Conservation (phyloP, 257 asterid species). For the Coffea eugenioides region DNA sequence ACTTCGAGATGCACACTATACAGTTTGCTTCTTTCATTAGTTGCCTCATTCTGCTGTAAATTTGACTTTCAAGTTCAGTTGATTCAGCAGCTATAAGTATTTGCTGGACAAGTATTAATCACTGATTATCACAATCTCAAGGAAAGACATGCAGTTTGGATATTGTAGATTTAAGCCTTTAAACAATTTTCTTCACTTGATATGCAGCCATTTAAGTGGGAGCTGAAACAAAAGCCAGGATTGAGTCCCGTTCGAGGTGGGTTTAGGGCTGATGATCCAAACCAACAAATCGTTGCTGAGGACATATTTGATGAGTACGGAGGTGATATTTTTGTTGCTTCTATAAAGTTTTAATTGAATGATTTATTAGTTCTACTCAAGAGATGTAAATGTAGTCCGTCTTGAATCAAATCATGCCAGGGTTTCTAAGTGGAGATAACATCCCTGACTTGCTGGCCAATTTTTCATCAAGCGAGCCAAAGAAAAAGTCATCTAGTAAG, state of each 20-base stretch:
- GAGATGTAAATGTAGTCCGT: neutral
- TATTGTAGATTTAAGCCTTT: neutral
- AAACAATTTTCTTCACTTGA: neutral
- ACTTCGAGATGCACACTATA: no score
- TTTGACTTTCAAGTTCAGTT: neutral
- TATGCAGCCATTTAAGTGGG: slow-evolving; percentile 74
- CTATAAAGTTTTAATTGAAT: neutral
- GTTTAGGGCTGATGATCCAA: slow-evolving; percentile 72
- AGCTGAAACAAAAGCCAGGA: slow-evolving; percentile 89
- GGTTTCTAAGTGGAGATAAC: slow-evolving; percentile 66
- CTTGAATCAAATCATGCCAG: slow-evolving; percentile 36
- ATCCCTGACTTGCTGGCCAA: slow-evolving; percentile 71
- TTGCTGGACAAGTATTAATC: neutral
- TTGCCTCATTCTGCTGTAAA: neutral
- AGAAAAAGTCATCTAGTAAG: slow-evolving; percentile 46
- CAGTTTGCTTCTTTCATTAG: no score
- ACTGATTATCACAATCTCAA: neutral
- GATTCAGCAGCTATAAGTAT: neutral
- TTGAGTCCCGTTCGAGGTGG: slow-evolving; percentile 98
- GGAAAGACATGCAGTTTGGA: neutral
- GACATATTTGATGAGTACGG: slow-evolving; percentile 98
- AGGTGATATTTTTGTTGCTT: slow-evolving; percentile 41
- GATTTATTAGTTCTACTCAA: neutral
- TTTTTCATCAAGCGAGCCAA: slow-evolving; percentile 54
- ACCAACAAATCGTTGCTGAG: slow-evolving; percentile 98